A percentile compares a stretch with the other conserved stretches of the same genome.
Evolutionary conservation across 371 early-diverging fungal genomes (phyloP).

Genomic region (Choanephora cucurbitarum): DNA sequence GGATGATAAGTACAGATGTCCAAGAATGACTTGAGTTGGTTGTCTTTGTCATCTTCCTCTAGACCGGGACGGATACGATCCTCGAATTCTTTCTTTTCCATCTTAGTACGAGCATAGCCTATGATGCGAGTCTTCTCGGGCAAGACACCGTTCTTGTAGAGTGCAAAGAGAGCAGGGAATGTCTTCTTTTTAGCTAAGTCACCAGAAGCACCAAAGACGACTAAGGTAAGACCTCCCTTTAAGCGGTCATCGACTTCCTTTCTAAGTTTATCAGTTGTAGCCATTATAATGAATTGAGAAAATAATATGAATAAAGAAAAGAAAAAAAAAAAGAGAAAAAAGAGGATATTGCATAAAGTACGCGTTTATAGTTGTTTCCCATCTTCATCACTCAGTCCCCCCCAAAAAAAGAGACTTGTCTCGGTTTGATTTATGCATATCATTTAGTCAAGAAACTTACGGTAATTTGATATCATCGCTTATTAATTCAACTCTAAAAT

Average conservation of each 20-base stretch:
- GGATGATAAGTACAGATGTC: slow-evolving; percentile 19
- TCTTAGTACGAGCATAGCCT: slow-evolving; percentile 94
- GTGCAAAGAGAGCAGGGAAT: slow-evolving; percentile 93
- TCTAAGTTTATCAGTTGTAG: slow-evolving; percentile 12
- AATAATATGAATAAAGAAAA: slow-evolving; percentile 4
- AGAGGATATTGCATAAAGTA: background rate
- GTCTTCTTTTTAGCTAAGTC: slow-evolving; percentile 98
- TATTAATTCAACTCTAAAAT: too few species aligned
- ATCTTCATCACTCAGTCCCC: too few species aligned
- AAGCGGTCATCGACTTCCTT: slow-evolving; percentile 22
- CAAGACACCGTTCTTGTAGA: slow-evolving; percentile 77
- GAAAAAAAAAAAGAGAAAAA: slow-evolving; percentile 3
- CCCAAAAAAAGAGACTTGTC: too few species aligned
- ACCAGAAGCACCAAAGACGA: slow-evolving; percentile 91
- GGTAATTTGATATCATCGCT: too few species aligned
- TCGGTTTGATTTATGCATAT: too few species aligned
- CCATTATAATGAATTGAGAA: slow-evolving; percentile 4
- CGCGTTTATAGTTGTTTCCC: background rate
- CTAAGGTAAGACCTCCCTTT: slow-evolving; percentile 30
- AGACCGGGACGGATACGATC: slow-evolving; percentile 75
- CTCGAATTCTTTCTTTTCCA: slow-evolving; percentile 77
- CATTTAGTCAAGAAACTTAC: too few species aligned
- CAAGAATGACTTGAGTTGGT: slow-evolving; percentile 17
- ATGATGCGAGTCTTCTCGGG: slow-evolving; percentile 79
- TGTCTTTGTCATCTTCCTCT: slow-evolving; percentile 56